A percentile compares a stretch with the other conserved stretches of the same genome.
Conservation (phyloP, 352 stramenopile genomes). For the Pythium pyrilobum region DNA sequence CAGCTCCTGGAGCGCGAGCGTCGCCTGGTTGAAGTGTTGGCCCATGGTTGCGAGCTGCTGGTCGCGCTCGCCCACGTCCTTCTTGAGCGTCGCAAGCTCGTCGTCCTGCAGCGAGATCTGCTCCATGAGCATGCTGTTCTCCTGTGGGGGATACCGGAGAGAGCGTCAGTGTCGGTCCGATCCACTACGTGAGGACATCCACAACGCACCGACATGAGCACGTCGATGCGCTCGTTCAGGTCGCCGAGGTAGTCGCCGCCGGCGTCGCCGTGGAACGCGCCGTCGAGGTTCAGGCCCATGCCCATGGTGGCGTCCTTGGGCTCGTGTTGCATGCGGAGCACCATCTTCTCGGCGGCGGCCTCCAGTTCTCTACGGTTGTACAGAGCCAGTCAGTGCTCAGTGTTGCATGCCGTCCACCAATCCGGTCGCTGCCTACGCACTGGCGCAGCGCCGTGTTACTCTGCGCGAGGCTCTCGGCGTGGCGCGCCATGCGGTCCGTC, state of each 20-base stretch:
- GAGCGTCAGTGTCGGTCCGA: no score
- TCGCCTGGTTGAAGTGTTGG: conserved; percentile 75
- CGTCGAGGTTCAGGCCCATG: conserved; percentile 3
- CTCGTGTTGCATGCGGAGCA: conserved; percentile 45
- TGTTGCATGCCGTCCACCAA: neutral
- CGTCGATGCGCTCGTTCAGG: conserved; percentile 73
- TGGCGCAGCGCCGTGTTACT: conserved; percentile 67
- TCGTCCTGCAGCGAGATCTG: conserved; percentile 75
- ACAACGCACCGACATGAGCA: conserved; percentile 59
- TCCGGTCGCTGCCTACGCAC: conserved; percentile 20
- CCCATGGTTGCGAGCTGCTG: conserved; percentile 65
- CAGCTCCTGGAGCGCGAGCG: conserved; percentile 57
- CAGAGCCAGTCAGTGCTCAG: neutral
- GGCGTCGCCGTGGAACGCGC: conserved; percentile 35
- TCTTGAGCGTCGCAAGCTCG: conserved; percentile 56
- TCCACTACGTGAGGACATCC: neutral
- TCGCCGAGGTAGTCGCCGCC: conserved; percentile 57
- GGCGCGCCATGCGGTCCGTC: conserved; percentile 40
- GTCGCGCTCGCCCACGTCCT: conserved; percentile 58
- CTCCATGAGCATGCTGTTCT: conserved; percentile 81
- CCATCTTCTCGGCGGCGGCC: conserved; percentile 40
- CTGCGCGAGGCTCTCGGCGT: conserved; percentile 46
- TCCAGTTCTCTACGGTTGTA: conserved; percentile 51
- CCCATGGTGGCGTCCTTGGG: conserved; percentile 24
- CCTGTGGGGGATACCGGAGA: conserved; percentile 14